Evolutionary conservation across 2,329 filamentous ascomycete genomes (phyloP).

Genomic region (Claviceps paspali): DNA sequence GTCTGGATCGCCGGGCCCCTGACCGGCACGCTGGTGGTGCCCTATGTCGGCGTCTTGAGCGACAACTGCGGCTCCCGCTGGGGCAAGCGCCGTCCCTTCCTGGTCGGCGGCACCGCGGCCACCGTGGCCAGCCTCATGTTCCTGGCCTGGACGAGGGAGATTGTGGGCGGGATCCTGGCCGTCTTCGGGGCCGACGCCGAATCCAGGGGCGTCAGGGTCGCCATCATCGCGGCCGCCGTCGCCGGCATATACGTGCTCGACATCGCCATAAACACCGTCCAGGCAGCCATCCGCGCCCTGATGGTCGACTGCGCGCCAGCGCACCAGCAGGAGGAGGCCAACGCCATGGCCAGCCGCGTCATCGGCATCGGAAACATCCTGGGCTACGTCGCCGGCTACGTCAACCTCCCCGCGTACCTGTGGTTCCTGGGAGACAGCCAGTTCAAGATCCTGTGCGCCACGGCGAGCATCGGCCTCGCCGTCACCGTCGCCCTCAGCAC

Average conservation of each 20-base stretch:
- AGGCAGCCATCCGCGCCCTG: conserved; percentile 81
- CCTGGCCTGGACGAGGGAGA: conserved; percentile 60
- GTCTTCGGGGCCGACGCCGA: conserved; percentile 57
- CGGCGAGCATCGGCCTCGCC: conserved; percentile 61
- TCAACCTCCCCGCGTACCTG: conserved; percentile 58
- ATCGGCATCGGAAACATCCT: conserved; percentile 81
- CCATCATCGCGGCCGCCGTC: conserved; percentile 65
- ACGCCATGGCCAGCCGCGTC: conserved; percentile 83
- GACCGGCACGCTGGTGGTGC: conserved; percentile 65
- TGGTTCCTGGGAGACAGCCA: conserved; percentile 77
- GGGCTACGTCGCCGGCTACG: conserved; percentile 76
- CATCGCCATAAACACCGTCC: conserved; percentile 92
- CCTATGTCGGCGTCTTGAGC: conserved; percentile 68
- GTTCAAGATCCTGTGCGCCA: conserved; percentile 81
- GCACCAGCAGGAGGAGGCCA: conserved; percentile 86
- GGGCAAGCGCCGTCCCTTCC: conserved; percentile 72
- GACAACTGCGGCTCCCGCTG: conserved; percentile 60
- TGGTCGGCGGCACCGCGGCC: conserved; percentile 52
- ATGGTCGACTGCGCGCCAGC: conserved; percentile 86
- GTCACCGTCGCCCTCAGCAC: conserved; percentile 59
- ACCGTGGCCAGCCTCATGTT: conserved; percentile 54
- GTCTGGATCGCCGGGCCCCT: conserved; percentile 76
- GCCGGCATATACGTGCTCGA: conserved; percentile 81
- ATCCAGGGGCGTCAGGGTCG: conserved; percentile 46
- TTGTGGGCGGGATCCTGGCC: conserved; percentile 50